A percentile compares a stretch with the other conserved stretches of the same genome.
These are phyloP conservation scores for Mycogone perniciosa DNA, from an alignment of 2,329 filamentous ascomycete genomes.

Conservation along the genomic window DNA sequence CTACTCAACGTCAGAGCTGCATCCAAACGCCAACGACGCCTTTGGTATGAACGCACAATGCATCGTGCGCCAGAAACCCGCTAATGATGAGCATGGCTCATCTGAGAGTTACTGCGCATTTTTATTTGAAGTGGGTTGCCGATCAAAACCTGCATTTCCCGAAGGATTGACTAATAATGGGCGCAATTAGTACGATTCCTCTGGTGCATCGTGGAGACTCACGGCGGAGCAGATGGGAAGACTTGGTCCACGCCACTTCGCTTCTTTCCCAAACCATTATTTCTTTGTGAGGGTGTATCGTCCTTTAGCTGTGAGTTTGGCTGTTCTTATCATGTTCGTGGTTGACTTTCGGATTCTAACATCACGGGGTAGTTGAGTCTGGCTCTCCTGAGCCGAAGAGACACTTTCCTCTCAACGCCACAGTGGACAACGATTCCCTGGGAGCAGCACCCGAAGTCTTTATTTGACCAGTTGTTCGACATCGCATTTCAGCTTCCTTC, in stretches of 20 bases:
- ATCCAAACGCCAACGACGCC: slow-evolving; percentile 28
- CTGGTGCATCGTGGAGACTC: slow-evolving; percentile 33
- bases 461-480: slow-evolving; percentile 48
- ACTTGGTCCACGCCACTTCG: slow-evolving; percentile 41
- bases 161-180: not conserved
- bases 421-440: slow-evolving; percentile 50
- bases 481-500: slow-evolving; percentile 41
- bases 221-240: slow-evolving; percentile 33
- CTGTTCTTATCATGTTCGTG: not conserved
- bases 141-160: not conserved
- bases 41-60: slow-evolving; percentile 40
- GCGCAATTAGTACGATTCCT: slow-evolving; percentile 39
- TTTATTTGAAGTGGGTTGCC: slow-evolving; percentile 44
- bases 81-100: slow-evolving; percentile 22
- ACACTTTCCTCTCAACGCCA: slow-evolving; percentile 43
- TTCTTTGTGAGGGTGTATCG: slow-evolving; percentile 52
- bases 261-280: slow-evolving; percentile 49
- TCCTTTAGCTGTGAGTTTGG: slow-evolving; percentile 41
- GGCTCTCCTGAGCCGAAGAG: slow-evolving; percentile 43
- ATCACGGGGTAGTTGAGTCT: slow-evolving; percentile 32
- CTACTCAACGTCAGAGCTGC: slow-evolving; percentile 34
- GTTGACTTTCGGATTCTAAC: not conserved
- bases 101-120: slow-evolving; percentile 43
- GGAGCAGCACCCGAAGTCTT: slow-evolving; percentile 44
- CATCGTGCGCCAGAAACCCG: slow-evolving; percentile 34